Evolutionary conservation across 2,329 filamentous ascomycete genomes (phyloP), one percentile per base, ranked within the genome.

Genomic region (Colletotrichum sp.): DNA sequence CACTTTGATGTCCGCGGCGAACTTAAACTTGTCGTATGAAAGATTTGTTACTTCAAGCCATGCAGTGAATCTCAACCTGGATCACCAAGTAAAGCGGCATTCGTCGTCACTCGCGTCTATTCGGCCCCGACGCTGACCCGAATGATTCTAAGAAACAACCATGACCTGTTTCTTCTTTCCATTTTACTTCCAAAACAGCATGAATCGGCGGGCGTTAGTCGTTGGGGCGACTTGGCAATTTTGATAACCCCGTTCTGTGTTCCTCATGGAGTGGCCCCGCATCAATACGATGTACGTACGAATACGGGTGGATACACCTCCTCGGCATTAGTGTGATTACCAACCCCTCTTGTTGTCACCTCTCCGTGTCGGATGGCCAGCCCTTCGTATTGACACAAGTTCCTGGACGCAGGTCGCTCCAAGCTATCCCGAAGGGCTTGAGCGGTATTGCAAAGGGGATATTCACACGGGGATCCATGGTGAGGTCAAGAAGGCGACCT

Each of bases 301-400:
- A 60, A 68, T 68, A 68, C 66, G 66, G 32, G 66, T 68, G 66
- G 66, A 68, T 68, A 67, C 63, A n/a, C 63, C 34, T 34, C 34
- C 64, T 67, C 64, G 7, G 36, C 28, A 3, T 16, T 24, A 30
- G 48, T 5, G n/a, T 16, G 43, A 57, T 3, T 10, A 55, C 10
- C 10, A n/a, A 55, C 48, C 48, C 48, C 10, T 55, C 36, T 16
- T 39, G 4, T 39, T 39, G 7, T 39, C 36, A 39, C 36, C 15
- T 39, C 16, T 5, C 36, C 16, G 36, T 39, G 36, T 39, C 2
- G 36, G 36, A 39, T 39, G 4, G 36, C 2, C 7, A 39, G 36
- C 36, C 2, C 36, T 39, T 39, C 36, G 36, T 39, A 6, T 55
- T 24, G 48, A 39, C 2, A 16, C n/a, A 24, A 15, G n/a, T 30